phyloP scores from a whole-genome alignment of 768 basidiomycete species.

The Rhodosporidiobolus odoratus region DNA sequence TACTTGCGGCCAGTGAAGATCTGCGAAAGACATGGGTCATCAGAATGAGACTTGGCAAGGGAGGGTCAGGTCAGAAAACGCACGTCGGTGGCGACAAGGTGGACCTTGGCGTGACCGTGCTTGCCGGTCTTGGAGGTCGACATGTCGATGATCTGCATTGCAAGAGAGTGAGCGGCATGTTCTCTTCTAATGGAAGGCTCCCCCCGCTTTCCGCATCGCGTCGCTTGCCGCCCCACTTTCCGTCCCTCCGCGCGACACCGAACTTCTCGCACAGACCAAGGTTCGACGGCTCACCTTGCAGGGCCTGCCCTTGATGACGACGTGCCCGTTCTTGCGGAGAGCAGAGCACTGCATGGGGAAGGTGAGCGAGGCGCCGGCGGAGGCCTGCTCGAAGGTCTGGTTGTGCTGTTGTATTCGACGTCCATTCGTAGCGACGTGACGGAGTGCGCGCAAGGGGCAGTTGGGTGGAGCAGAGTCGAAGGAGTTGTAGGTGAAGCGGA shows the following conservation, averaged over 20 bases:
- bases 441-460: background rate
- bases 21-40: slow-evolving; percentile 49
- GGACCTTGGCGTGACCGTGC: slow-evolving; percentile 99
- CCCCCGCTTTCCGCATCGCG: background rate
- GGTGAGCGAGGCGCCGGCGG: slow-evolving; percentile 45
- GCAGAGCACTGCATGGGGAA: slow-evolving; percentile 72
- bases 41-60: background rate
- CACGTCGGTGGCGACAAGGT: slow-evolving; percentile 93
- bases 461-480: background rate
- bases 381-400: slow-evolving; percentile 42
- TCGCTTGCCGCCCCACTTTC: background rate
- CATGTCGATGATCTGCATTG: slow-evolving; percentile 76
- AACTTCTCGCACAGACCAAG: too few relatives aligned
- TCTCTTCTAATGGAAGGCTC: background rate
- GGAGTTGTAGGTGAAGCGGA: background rate
- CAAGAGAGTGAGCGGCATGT: background rate
- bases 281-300: slow-evolving; percentile 66
- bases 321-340: slow-evolving; percentile 63
- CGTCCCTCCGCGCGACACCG: background rate
- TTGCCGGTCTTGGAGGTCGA: slow-evolving; percentile 99
- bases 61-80: slow-evolving; percentile 46
- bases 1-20: slow-evolving; percentile 99
- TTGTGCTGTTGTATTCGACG: slow-evolving; percentile 24
- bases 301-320: slow-evolving; percentile 93
- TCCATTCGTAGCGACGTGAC: background rate